Evolutionary conservation across 2,329 filamentous ascomycete species (phyloP), one percentile per base, ranked within the genome.

Genomic region (Paecilomyces sp.): DNA sequence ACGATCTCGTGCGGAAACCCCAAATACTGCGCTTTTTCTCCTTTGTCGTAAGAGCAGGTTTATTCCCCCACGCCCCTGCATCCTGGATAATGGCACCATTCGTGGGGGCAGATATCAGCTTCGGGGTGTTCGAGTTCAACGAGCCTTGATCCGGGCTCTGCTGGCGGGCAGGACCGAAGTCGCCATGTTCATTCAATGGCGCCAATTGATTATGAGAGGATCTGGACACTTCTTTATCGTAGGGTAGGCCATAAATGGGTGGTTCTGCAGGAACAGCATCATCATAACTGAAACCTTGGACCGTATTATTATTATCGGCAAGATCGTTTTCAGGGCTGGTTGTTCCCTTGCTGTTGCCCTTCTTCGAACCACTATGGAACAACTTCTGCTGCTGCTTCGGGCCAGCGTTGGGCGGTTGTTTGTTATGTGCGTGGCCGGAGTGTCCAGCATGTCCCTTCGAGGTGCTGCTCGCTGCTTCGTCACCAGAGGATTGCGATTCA

Each of bases 81-180:
- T 97, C 90, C 28, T 92, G 87, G 63, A 97, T 96, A 18, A 91
- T 82, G 55, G 90, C 85, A 15, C 89, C 88, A 70, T 97, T 94
- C 60, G 87, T 92, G 1, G 93, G 92, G 1, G 81, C 90, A 1
- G 93, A 97, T 57, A 97, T 97, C n/a, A 75, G 67, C 64, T 81
- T 83, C 58, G 74, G 75, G 61, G 64, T 71, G 64, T 70, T 74
- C 57, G 71, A 74, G 22, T 68, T 68, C 57, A 59, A 64, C 57
- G 59, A 66, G 57, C 56, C 66, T 25, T 71, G 68, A 18, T 73
- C 64, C 69, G 72, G 31, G 66, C 77, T 63, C 64, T 67, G 57
- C 57, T 66, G 58, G 47, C 63, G 56, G 53, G 60, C 51, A 68
- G 64, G 25, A 58, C 65, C n/a, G 57, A 50, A 25, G 33, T 72